Evolutionary conservation across 129 eudicot genomes (phyloP), one percentile per base, ranked within the genome.

Genomic region (Heracleum sosnowskyi): DNA sequence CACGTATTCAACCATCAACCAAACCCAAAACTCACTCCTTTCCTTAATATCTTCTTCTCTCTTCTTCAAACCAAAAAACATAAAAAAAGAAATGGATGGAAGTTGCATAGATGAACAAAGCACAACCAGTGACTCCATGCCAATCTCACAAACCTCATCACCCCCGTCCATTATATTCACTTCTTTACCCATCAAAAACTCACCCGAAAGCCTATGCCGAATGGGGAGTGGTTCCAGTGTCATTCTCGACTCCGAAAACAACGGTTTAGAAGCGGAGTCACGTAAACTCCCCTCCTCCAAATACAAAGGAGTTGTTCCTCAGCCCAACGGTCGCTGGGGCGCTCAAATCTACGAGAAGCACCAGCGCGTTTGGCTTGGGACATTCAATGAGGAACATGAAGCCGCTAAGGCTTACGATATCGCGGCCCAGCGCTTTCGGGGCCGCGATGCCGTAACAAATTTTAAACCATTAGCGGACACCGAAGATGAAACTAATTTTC

Each of bases 281-380:
- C 79, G 89, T 26, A 93, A 93, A 85, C 90, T 93, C 26, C 98
- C 97, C 9, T 93, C 98, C 0, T 93, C 98, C 22, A 71, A 82
- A n/a, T 93, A 82, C 85, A 94, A 94, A 73, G 98, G 98, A 1
- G 98, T 94, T 17, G 98, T 94, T 77, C 98, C 98, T 7, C 98
- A 94, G 79, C 98, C 97, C 0, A 94, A 94, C 80, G 98, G 98
- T 40, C 86, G 97, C 12, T 94, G 97, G 97, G 98, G 98, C 2
- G 97, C 98, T 11, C 98, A 94, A 78, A 94, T 94, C 75, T 94
- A 94, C 82, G 98, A 91, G 84, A 94, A 91, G 57, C 98, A 94
- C 81, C 97, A 91, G 79, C 87, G 98, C 55, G 97, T 94, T 12
- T 94, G 98, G 98, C 89, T 94, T 0, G 98, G 98, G 1, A 94